These are phyloP conservation scores for Annulohypoxylon maeteangense DNA, from an alignment of 495 filamentous ascomycete species.

Conservation along the genomic window DNA sequence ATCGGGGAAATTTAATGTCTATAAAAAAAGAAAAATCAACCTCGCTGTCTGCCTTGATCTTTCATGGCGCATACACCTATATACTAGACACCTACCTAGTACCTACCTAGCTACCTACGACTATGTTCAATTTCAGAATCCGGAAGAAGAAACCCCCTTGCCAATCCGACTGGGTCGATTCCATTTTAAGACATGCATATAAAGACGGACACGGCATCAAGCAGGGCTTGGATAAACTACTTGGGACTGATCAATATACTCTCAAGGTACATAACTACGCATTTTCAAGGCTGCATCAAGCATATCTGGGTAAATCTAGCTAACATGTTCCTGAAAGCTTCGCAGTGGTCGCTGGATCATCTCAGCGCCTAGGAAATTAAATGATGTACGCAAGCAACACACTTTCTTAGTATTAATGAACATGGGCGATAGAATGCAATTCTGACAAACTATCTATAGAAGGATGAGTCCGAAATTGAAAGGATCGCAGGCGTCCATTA, in stretches of 20 bases:
- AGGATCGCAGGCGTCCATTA: constrained; percentile 14
- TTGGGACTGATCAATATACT: constrained; percentile 2
- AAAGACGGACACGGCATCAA: constrained; percentile 9
- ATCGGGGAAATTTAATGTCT: too few relatives aligned
- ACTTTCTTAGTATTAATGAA: too few relatives aligned
- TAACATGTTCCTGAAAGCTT: constrained; percentile 8
- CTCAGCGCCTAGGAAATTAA: constrained; percentile 36
- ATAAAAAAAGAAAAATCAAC: background rate
- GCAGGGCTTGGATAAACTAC: constrained; percentile 7
- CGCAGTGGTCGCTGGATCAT: constrained; percentile 24
- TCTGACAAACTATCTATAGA: constrained; percentile 5
- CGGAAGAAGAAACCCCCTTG: background rate
- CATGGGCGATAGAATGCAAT: background rate
- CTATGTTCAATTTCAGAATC: background rate
- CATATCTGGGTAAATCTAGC: background rate
- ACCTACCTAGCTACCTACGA: background rate
- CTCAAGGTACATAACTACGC: constrained; percentile 10
- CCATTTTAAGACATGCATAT: constrained; percentile 14
- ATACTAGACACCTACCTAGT: background rate
- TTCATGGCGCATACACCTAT: background rate
- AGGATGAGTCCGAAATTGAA: constrained; percentile 14
- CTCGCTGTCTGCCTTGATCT: background rate
- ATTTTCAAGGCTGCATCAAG: background rate
- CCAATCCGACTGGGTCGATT: constrained; percentile 10
- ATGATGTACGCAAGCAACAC: constrained; percentile 37